Conservation (phyloP, 2,329 filamentous ascomycete genomes). For the Fusarium anguioides region DNA sequence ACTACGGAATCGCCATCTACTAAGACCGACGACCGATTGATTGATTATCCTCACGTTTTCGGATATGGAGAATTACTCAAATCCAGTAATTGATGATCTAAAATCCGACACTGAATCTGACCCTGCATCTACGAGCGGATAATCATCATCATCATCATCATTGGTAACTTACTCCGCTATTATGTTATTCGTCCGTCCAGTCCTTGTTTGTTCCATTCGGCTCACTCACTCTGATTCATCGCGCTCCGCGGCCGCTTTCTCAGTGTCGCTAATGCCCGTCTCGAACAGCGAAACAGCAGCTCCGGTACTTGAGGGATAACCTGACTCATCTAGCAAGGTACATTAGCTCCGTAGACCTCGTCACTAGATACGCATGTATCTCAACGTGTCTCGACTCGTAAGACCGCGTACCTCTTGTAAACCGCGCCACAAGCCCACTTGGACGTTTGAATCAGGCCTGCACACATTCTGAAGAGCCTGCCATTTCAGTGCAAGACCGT, state of each 20-base stretch:
- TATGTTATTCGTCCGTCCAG: conserved; percentile 1
- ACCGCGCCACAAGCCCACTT: conserved; percentile 39
- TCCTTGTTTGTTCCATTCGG: too few relatives aligned
- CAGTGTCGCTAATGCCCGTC: conserved; percentile 5
- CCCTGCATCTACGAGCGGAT: background rate
- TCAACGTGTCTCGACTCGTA: conserved; percentile 31
- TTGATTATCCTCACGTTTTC: conserved; percentile 5
- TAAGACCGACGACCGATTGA: too few relatives aligned
- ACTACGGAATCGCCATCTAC: conserved; percentile 30
- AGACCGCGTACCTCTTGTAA: conserved; percentile 35
- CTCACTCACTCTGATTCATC: conserved; percentile 24
- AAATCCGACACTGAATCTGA: conserved; percentile 21
- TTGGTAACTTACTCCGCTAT: background rate
- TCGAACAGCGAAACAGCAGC: conserved; percentile 16
- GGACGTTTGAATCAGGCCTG: conserved; percentile 21
- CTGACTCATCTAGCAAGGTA: conserved; percentile 36
- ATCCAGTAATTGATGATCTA: conserved; percentile 10
- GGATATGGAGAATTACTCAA: conserved; percentile 14
- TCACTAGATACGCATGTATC: conserved; percentile 33
- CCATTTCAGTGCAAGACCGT: conserved; percentile 34
- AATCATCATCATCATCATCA: conserved; percentile 1
- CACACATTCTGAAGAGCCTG: conserved; percentile 12
- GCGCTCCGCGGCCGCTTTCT: conserved; percentile 27
- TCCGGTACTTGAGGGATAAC: conserved; percentile 33
- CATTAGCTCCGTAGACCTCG: conserved; percentile 5